Conservation (phyloP, 768 basidiomycete species). For the Termitomyces sp. region DNA sequence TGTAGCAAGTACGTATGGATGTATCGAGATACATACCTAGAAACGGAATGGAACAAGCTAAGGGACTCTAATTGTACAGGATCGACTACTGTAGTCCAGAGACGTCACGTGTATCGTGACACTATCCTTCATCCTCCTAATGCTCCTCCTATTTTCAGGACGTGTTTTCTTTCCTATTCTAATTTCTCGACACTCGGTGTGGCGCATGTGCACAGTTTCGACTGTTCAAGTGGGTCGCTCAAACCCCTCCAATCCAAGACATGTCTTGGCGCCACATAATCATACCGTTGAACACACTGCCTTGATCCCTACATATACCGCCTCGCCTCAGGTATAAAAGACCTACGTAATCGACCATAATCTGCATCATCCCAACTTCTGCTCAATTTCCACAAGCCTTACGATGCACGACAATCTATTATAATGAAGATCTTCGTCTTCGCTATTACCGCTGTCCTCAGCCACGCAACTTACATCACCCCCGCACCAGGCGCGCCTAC, state of each 20-base stretch:
- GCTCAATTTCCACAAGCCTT: too few relatives aligned
- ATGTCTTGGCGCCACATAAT: neutral
- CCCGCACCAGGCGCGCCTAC: neutral
- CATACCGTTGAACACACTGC: neutral
- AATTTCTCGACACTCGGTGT: neutral
- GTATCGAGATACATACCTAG: too few relatives aligned
- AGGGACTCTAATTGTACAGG: too few relatives aligned
- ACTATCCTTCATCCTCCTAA: too few relatives aligned
- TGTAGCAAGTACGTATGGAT: too few relatives aligned
- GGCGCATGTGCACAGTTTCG: neutral
- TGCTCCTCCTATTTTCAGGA: neutral
- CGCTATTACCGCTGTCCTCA: neutral
- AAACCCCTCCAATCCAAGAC: neutral
- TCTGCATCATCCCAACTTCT: neutral
- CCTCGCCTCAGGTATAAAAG: neutral
- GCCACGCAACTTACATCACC: neutral
- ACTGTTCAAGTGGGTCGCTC: neutral
- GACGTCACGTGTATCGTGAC: too few relatives aligned
- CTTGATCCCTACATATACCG: neutral
- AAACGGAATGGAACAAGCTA: too few relatives aligned
- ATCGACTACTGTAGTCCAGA: too few relatives aligned
- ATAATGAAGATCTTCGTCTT: neutral
- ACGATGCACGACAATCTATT: neutral
- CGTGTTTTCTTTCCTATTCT: neutral
- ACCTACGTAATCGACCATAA: neutral